Evolutionary conservation across 116 monocot species (phyloP).

Genomic region (Trichopus zeylanicus): DNA sequence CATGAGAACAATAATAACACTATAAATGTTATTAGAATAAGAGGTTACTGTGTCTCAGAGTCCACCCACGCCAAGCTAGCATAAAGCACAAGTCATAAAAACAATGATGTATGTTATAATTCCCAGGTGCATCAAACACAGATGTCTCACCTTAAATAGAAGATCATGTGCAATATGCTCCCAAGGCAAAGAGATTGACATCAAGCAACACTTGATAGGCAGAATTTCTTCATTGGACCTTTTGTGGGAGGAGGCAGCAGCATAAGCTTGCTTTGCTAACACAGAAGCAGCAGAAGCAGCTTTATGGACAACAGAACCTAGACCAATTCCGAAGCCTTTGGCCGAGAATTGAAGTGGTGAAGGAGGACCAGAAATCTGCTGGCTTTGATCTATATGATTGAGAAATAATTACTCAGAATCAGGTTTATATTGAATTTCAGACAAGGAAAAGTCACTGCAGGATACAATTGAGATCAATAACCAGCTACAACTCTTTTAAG

Average conservation of each 20-base stretch:
- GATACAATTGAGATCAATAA: no score
- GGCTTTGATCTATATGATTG: constrained; percentile 71
- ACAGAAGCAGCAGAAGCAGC: constrained; percentile 77
- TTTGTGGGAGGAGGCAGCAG: constrained; percentile 30
- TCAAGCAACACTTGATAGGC: constrained; percentile 89
- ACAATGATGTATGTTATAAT: not conserved
- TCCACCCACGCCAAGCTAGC: no score
- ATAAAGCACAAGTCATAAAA: not conserved
- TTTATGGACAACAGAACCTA: constrained; percentile 57
- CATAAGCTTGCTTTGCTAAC: constrained; percentile 78
- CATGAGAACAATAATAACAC: not conserved
- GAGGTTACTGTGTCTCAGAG: no score
- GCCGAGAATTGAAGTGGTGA: constrained; percentile 47
- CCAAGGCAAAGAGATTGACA: constrained; percentile 95
- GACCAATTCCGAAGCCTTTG: constrained; percentile 37
- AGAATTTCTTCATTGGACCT: constrained; percentile 34
- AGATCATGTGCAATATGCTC: constrained; percentile 87
- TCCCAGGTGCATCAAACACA: constrained; percentile 2
- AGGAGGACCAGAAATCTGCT: constrained; percentile 32
- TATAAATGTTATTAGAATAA: no score
- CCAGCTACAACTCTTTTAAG: no score
- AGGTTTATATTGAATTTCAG: not conserved
- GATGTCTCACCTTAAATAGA: constrained; percentile 90
- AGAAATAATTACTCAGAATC: not conserved
- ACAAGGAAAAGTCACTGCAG: not conserved